A percentile compares a stretch with the other conserved stretches of the same genome.
Conservation (phyloP, 495 filamentous ascomycete genomes). For the Podospora pseudocomata region DNA sequence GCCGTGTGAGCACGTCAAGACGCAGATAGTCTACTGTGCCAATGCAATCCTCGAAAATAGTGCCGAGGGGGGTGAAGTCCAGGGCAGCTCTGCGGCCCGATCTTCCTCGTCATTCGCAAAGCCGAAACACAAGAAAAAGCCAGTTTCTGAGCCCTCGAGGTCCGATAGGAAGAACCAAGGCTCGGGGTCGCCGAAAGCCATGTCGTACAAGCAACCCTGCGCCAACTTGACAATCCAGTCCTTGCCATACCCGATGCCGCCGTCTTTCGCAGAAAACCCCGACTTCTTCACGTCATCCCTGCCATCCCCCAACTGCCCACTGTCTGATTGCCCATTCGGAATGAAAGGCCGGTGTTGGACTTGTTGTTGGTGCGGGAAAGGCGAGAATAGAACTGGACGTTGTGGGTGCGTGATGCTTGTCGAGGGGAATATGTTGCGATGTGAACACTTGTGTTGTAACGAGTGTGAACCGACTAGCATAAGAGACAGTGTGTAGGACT, state of each 20-base stretch:
- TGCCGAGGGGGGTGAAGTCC: not conserved
- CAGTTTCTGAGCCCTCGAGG: slow-evolving; percentile 1
- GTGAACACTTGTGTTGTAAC: slow-evolving; percentile 42
- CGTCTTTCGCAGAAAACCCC: slow-evolving; percentile 27
- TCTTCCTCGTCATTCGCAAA: slow-evolving; percentile 3
- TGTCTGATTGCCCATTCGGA: slow-evolving; percentile 38
- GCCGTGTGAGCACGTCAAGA: slow-evolving; percentile 38
- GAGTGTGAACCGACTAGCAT: slow-evolving; percentile 30
- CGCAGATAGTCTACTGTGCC: slow-evolving; percentile 35
- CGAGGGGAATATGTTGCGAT: slow-evolving; percentile 37
- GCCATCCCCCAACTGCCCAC: slow-evolving; percentile 31
- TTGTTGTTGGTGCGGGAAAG: slow-evolving; percentile 43
- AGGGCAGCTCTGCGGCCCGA: not conserved
- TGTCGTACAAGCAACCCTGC: slow-evolving; percentile 26
- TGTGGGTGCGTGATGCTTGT: slow-evolving; percentile 42
- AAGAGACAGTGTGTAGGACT: not conserved
- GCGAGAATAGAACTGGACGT: slow-evolving; percentile 37
- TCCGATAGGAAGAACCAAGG: not conserved
- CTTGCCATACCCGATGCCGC: slow-evolving; percentile 37
- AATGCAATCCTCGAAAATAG: slow-evolving; percentile 21
- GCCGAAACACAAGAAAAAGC: not conserved
- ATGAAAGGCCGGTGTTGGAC: slow-evolving; percentile 38
- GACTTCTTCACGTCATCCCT: slow-evolving; percentile 30
- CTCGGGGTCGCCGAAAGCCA: not conserved
- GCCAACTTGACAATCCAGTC: slow-evolving; percentile 31